phyloP scores from a whole-genome alignment of 768 basidiomycete species.

The Auriculariales sp. region DNA sequence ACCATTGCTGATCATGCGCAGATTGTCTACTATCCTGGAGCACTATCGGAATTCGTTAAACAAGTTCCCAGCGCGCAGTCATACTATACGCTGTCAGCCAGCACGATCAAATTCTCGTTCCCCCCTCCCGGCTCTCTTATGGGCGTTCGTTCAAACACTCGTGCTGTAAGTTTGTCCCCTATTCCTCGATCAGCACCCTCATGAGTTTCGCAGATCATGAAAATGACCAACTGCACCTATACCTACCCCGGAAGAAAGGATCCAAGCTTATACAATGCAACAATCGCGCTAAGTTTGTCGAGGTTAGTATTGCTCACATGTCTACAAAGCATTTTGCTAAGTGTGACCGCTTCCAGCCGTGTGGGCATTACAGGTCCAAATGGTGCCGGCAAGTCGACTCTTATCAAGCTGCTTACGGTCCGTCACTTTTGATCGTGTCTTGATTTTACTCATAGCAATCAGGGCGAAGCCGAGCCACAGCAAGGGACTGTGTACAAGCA shows the following conservation, averaged over 20 bases:
- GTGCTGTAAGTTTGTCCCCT: constrained; percentile 27
- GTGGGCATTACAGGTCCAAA: constrained; percentile 88
- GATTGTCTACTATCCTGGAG: constrained; percentile 90
- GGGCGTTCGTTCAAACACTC: constrained; percentile 92
- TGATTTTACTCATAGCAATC: constrained; percentile 7
- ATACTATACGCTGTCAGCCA: constrained; percentile 91
- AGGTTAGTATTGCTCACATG: constrained; percentile 33
- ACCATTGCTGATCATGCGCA: constrained; percentile 16
- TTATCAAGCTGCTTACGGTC: constrained; percentile 87
- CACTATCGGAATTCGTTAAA: constrained; percentile 80
- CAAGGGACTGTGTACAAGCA: constrained; percentile 89
- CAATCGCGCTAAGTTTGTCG: constrained; percentile 86
- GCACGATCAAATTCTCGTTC: constrained; percentile 89
- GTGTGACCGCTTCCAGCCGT: constrained; percentile 46
- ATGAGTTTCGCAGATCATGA: constrained; percentile 42
- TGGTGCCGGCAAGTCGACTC: constrained; percentile 90
- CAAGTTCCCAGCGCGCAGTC: constrained; percentile 87
- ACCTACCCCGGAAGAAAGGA: constrained; percentile 75
- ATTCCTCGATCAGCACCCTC: neutral
- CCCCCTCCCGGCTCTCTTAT: constrained; percentile 90
- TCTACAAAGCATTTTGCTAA: constrained; percentile 8
- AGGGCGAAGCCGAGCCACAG: constrained; percentile 89
- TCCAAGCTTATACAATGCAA: constrained; percentile 77
- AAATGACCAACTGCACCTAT: constrained; percentile 81
- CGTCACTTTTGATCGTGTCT: constrained; percentile 11